Conservation (phyloP, 768 basidiomycete species). For the Leccinum barrowsii region DNA sequence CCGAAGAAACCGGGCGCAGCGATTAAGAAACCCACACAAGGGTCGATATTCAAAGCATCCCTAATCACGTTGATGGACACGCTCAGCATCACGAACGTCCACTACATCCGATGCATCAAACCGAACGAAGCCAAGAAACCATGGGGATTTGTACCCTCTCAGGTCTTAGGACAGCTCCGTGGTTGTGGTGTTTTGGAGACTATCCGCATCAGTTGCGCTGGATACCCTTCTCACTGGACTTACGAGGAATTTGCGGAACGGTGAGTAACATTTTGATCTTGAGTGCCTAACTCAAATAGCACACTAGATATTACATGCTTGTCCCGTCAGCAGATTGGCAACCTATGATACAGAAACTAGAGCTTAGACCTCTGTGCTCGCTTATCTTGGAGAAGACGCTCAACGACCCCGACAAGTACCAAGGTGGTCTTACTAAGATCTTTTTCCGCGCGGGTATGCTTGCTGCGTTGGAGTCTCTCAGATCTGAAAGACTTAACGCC, state of each 20-base stretch:
- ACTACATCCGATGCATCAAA: conserved; percentile 99
- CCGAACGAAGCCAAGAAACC: conserved; percentile 95
- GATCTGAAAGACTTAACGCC: conserved; percentile 81
- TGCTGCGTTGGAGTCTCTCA: conserved; percentile 87
- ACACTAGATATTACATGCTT: conserved; percentile 90
- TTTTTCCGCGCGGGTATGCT: conserved; percentile 99
- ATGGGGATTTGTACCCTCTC: conserved; percentile 95
- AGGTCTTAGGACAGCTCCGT: conserved; percentile 90
- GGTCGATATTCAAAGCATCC: conserved; percentile 97
- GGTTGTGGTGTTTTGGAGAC: conserved; percentile 99
- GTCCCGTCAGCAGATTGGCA: conserved; percentile 85
- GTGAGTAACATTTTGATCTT: conserved; percentile 41
- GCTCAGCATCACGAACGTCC: conserved; percentile 94
- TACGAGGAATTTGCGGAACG: conserved; percentile 98
- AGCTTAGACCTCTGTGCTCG: conserved; percentile 77
- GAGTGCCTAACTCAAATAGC: conserved; percentile 17
- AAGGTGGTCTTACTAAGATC: conserved; percentile 95
- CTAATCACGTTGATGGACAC: conserved; percentile 95
- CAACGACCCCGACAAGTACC: conserved; percentile 93
- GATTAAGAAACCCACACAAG: conserved; percentile 89
- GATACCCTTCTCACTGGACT: conserved; percentile 97
- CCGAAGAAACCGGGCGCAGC: conserved; percentile 64
- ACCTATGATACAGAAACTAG: conserved; percentile 76
- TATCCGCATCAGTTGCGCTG: conserved; percentile 97
- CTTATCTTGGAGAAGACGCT: conserved; percentile 84